Evolutionary conservation across 208 protist genomes (phyloP).

Genomic region (Trichomonas tenax): DNA sequence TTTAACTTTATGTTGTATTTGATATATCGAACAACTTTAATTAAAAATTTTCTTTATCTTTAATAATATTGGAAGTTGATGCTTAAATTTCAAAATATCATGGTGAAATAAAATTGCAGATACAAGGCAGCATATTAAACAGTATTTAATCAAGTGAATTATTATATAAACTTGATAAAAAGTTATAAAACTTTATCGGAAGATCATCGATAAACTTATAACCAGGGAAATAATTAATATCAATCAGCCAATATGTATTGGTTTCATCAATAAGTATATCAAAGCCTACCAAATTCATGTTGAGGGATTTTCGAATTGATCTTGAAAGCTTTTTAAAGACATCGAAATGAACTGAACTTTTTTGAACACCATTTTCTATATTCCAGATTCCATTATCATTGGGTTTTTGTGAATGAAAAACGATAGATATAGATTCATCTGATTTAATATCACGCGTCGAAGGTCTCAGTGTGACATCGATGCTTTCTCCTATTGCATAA

Average conservation of each 20-base stretch:
- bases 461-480: neutral
- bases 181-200: neutral
- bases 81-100: too few relatives aligned
- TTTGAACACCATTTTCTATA: neutral
- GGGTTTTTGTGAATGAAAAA: neutral
- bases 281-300: neutral
- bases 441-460: neutral
- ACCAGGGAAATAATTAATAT: neutral
- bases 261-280: neutral
- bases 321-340: neutral
- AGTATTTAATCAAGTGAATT: too few relatives aligned
- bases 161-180: too few relatives aligned
- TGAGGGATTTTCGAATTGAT: neutral
- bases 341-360: neutral
- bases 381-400: neutral
- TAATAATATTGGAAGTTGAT: too few relatives aligned
- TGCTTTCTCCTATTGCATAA: neutral
- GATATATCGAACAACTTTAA: too few relatives aligned
- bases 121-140: too few relatives aligned
- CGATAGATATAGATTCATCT: neutral
- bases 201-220: neutral
- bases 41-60: too few relatives aligned
- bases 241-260: neutral
- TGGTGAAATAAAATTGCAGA: too few relatives aligned
- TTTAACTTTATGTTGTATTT: too few relatives aligned